Evolutionary conservation across 2,329 filamentous ascomycete species (phyloP), one percentile per base, ranked within the genome.

Genomic region (Akanthomyces dipterigenus): DNA sequence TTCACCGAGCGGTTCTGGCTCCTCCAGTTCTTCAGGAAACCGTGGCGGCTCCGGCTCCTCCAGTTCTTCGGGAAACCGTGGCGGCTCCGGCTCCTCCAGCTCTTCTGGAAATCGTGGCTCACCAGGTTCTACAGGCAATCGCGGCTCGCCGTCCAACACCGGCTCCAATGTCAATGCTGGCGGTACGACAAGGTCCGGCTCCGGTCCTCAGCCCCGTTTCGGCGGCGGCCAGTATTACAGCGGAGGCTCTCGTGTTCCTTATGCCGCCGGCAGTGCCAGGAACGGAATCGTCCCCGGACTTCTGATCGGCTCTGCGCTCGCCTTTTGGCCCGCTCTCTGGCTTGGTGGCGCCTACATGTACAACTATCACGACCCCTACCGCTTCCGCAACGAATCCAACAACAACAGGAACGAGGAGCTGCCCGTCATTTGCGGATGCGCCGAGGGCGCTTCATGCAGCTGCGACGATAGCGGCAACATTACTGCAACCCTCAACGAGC

Each of bases 241-340:
- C 42, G 88, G 88, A 54, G 90, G 90, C 54, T 81, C 85, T 0
- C 63, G 76, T 3, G 69, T 71, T 0, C 88, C 90, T 2, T 93
- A 89, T 73, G 63, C 67, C 2, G 65, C 88, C 2, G 88, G 87
- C 7, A n/a, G 43, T 0, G 63, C 61, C 38, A 78, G 79, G 1
- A 80, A 78, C 1, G 72, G 78, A 3, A 79, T 81, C 3, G 78
- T 84, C 18, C 72, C 85, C 53, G 71, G 85, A 24, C 73, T 88
- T 3, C 69, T 80, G 3, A 79, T 77, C 3, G 71, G 74, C 12
- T 73, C 77, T 24, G 73, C 76, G 1, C 68, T 88, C 11, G 76
- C 77, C 24, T 81, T 88, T 72, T 87, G 88, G 80, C 83, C 86
- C 1, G 87, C 85, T 3, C 63, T 84, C 42, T 91, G 87, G 85